Evolutionary conservation across 164 flowering plant genomes (phyloP), one percentile per base, ranked within the genome.

Genomic region (Kalanchoe fedtschenkoi): DNA sequence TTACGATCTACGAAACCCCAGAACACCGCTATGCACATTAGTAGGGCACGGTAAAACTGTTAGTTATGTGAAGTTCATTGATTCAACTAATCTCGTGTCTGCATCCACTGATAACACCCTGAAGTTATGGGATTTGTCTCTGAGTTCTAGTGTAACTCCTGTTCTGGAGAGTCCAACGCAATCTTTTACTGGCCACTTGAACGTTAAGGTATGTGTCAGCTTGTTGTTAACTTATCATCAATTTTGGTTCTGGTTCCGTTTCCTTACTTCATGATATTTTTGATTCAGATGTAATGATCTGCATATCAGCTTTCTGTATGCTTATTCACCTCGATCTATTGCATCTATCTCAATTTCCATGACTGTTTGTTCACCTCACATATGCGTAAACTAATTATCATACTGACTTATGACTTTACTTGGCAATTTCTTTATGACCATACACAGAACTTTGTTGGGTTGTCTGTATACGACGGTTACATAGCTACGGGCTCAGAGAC

Each of bases 401-500:
- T n/a, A n/a, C n/a, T n/a, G n/a, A n/a, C n/a, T n/a, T n/a, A n/a
- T n/a, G n/a, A n/a, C n/a, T n/a, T n/a, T n/a, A n/a, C n/a, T n/a
- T n/a, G 22, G 19, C 9, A 43, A 43, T n/a, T n/a, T n/a, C 39
- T 37, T 15, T 37, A 5, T n/a, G 4, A 21, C 51, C 5, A 10
- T 4, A 5, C 77, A 28, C 86, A 95, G 99, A 95, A 89, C 77
- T 95, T 95, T 69, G 99, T 95, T 38, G 99, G 99, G 32, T 72
- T 95, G 65, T 91, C 99, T 11, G 83, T 89, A 46, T 78, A 82
- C 47, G 95, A 95, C 62, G 96, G 96, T 61, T 95, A 87, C 72
- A 89, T 95, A 43, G 95, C 93, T 16, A 89, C 95, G 0, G 97
- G 99, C 65, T 93, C 99, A 16, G 99, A 93, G 74, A 90, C 99